Percentiles rank a stretch among this genome's conserved stretches.
Conservation (phyloP, 2,329 filamentous ascomycete species). For the Gliomastix tumulicola region DNA sequence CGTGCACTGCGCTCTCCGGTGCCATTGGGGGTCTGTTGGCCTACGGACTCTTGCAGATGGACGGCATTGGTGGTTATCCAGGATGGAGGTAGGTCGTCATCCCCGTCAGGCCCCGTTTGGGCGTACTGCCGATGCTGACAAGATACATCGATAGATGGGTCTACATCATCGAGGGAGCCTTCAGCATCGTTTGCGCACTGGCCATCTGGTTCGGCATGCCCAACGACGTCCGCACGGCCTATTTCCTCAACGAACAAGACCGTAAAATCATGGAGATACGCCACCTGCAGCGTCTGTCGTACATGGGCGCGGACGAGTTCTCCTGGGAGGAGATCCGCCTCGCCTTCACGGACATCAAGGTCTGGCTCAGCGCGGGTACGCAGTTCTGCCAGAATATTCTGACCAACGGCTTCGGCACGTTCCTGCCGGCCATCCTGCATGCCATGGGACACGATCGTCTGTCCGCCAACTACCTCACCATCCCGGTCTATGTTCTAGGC, state of each 20-base stretch:
- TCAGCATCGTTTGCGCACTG: constrained; percentile 17
- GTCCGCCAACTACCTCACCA: constrained; percentile 40
- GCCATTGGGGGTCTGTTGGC: constrained; percentile 26
- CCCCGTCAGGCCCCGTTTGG: too few species aligned
- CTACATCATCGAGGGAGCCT: constrained; percentile 60
- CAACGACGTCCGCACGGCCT: constrained; percentile 11
- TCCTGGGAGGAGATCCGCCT: constrained; percentile 33
- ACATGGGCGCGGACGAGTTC: constrained; percentile 27
- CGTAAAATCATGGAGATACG: constrained; percentile 32
- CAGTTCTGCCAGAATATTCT: constrained; percentile 41
- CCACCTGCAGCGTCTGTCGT: constrained; percentile 34
- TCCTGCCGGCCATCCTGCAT: constrained; percentile 44
- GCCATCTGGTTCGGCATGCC: constrained; percentile 18
- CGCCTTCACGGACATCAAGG: constrained; percentile 34
- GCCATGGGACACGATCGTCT: constrained; percentile 40
- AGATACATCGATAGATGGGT: constrained; percentile 40
- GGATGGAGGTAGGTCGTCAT: constrained; percentile 48
- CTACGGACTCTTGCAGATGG: constrained; percentile 44
- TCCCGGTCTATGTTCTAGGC: constrained; percentile 43
- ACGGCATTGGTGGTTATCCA: constrained; percentile 37
- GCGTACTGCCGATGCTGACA: too few species aligned
- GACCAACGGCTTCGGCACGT: constrained; percentile 46
- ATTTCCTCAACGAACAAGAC: constrained; percentile 13
- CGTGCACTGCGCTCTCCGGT: constrained; percentile 21
- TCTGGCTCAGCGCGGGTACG: constrained; percentile 36